Percentiles rank a stretch among this genome's conserved stretches.
Conservation (phyloP, 805 yeast species). For the Suhomyces sp. region DNA sequence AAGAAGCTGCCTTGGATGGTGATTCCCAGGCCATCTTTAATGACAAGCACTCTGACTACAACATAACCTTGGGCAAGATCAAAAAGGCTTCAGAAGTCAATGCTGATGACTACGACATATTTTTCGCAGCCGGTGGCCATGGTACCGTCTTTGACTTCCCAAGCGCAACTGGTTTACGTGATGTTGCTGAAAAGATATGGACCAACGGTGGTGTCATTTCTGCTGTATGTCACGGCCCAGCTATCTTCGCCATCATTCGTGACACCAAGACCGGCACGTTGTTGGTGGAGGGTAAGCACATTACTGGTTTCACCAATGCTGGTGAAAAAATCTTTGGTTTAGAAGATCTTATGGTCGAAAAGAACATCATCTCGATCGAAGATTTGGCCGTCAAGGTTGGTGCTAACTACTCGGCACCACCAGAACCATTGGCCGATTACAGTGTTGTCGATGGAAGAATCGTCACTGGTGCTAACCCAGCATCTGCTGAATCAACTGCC, state of each 20-base stretch:
- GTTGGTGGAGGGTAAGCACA: constrained; percentile 49
- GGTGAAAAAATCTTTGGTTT: constrained; percentile 42
- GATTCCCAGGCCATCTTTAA: constrained; percentile 42
- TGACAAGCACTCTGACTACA: constrained; percentile 38
- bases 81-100: constrained; percentile 50
- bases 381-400: constrained; percentile 30
- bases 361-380: constrained; percentile 35
- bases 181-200: constrained; percentile 46
- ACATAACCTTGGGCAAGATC: constrained; percentile 34
- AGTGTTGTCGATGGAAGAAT: constrained; percentile 54
- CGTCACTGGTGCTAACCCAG: constrained; percentile 68
- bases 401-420: constrained; percentile 3
- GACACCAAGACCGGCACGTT: constrained; percentile 42
- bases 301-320: constrained; percentile 59
- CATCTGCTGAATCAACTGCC: constrained; percentile 51
- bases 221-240: constrained; percentile 73
- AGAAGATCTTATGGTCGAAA: constrained; percentile 16
- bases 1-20: constrained; percentile 35
- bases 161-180: constrained; percentile 44
- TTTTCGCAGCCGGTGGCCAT: constrained; percentile 68
- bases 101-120: constrained; percentile 47
- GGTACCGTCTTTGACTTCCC: constrained; percentile 60
- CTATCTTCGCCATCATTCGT: constrained; percentile 48
- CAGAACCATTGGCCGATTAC: constrained; percentile 47
- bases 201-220: constrained; percentile 53